phyloP scores from a whole-genome alignment of 2,329 filamentous ascomycete species.

The Calonectria crousiana region DNA sequence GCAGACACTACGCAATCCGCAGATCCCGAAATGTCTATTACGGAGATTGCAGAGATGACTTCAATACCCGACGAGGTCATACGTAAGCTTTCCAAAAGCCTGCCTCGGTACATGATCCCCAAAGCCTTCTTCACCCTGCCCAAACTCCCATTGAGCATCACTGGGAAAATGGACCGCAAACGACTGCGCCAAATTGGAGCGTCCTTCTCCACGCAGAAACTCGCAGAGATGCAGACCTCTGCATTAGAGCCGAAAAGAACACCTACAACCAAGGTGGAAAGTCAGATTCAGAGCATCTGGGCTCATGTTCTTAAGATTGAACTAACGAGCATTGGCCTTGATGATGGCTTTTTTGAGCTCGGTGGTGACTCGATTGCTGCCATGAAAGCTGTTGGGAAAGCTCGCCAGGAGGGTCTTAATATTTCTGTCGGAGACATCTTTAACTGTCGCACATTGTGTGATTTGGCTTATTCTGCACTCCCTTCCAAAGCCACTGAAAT shows the following conservation, averaged over 20 bases:
- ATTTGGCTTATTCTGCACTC: neutral
- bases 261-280: neutral
- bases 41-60: neutral
- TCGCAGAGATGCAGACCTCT: neutral
- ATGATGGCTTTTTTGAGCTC: slow-evolving; percentile 62
- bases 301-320: neutral
- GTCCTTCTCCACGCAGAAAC: neutral
- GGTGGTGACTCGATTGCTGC: slow-evolving; percentile 64
- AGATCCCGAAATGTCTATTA: neutral
- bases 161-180: slow-evolving; percentile 33
- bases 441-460: neutral
- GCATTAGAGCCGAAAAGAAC: neutral
- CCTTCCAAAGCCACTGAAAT: accelerated
- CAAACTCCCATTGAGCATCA: slow-evolving; percentile 25
- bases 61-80: neutral
- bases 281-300: neutral
- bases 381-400: slow-evolving; percentile 56
- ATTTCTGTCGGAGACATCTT: slow-evolving; percentile 30
- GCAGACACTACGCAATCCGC: neutral
- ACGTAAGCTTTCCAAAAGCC: neutral
- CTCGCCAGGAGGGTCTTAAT: slow-evolving; percentile 20
- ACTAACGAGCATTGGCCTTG: slow-evolving; percentile 38
- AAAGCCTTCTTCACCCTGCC: slow-evolving; percentile 26
- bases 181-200: slow-evolving; percentile 1
- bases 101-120: slow-evolving; percentile 38